Conservation (phyloP, 768 basidiomycete genomes). For the Rhodosporidiobolus odoratus region DNA sequence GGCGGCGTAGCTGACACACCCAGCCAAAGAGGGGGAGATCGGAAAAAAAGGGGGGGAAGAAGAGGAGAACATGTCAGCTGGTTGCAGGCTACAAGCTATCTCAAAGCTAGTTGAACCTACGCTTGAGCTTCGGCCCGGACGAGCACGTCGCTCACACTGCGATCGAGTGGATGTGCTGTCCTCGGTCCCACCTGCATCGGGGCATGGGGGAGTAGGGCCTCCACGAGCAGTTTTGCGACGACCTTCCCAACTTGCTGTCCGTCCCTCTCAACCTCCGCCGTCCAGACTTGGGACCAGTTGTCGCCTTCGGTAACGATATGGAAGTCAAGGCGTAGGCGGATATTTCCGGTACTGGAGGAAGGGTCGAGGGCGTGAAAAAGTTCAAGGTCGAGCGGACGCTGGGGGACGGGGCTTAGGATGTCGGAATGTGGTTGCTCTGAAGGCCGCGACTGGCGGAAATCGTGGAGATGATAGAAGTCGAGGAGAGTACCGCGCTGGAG, state of each 20-base stretch:
- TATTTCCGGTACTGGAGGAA: background rate
- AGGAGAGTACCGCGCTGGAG: no score
- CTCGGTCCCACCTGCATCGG: background rate
- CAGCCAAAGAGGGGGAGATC: no score
- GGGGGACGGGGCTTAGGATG: conserved; percentile 2
- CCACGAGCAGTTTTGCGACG: background rate
- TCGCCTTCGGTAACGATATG: background rate
- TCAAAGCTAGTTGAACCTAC: background rate
- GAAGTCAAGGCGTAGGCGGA: background rate
- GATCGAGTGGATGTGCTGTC: background rate
- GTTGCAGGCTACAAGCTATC: background rate
- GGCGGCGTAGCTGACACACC: background rate
- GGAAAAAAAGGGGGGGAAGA: no score
- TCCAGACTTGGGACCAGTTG: background rate
- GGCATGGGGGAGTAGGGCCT: background rate
- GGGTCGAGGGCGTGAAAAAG: background rate
- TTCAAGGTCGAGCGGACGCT: background rate
- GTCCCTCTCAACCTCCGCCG: background rate
- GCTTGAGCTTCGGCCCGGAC: background rate
- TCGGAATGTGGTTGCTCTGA: no score
- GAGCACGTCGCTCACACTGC: background rate
- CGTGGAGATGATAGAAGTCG: no score
- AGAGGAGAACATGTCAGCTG: background rate
- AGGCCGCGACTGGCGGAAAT: no score
- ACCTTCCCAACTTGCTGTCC: background rate